Conservation (phyloP, 2,329 filamentous ascomycete species). For the Aureobasidium melanogenum region DNA sequence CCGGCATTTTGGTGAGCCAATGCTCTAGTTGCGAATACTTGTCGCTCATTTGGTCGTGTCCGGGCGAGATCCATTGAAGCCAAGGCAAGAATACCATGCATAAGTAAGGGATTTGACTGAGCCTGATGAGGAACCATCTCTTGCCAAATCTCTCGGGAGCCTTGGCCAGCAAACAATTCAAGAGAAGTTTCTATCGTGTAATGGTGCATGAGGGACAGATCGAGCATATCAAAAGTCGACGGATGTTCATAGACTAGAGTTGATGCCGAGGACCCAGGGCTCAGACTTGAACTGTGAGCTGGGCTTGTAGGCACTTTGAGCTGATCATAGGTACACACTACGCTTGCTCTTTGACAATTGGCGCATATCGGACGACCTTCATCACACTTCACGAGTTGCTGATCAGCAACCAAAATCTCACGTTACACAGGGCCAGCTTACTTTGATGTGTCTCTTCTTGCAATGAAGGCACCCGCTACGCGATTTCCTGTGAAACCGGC, state of each 20-base stretch:
- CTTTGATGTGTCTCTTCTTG: slow-evolving; percentile 24
- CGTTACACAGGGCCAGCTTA: slow-evolving; percentile 10
- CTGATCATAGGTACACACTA: slow-evolving; percentile 17
- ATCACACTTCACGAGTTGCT: slow-evolving; percentile 19
- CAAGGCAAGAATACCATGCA: slow-evolving; percentile 8
- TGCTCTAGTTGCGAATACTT: slow-evolving; percentile 18
- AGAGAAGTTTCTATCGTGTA: slow-evolving; percentile 20
- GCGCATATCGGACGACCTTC: slow-evolving; percentile 21
- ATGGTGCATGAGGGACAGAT: slow-evolving; percentile 22
- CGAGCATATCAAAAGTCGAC: slow-evolving; percentile 19
- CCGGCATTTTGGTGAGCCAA: slow-evolving; percentile 22
- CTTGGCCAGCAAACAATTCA: slow-evolving; percentile 15
- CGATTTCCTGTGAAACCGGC: slow-evolving; percentile 22
- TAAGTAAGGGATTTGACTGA: slow-evolving; percentile 6
- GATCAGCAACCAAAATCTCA: neutral
- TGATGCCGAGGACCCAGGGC: neutral
- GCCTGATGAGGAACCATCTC: slow-evolving; percentile 1
- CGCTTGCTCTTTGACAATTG: slow-evolving; percentile 20
- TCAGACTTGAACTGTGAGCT: neutral
- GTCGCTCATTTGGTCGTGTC: slow-evolving; percentile 2
- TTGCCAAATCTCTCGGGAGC: slow-evolving; percentile 15
- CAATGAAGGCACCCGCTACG: slow-evolving; percentile 20
- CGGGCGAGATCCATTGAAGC: slow-evolving; percentile 3
- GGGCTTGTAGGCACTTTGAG: slow-evolving; percentile 5
- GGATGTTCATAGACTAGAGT: slow-evolving; percentile 3